Evolutionary conservation across 352 stramenopile genomes (phyloP).

Genomic region (Phytophthora ohioensis): DNA sequence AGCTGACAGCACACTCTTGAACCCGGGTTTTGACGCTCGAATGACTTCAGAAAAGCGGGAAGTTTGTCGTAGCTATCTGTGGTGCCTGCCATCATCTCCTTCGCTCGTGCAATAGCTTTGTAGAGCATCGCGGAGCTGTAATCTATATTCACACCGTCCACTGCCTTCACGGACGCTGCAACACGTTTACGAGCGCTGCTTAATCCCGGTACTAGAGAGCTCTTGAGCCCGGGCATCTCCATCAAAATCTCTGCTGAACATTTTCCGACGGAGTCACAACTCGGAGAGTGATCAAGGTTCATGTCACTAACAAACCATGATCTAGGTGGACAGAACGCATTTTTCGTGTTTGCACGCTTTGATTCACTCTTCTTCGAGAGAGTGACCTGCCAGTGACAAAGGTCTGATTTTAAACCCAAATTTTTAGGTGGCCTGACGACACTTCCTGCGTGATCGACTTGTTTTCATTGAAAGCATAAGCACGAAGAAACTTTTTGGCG

Average conservation of each 20-base stretch:
- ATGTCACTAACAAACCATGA: constrained; percentile 7
- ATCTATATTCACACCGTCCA: constrained; percentile 9
- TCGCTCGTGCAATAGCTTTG: not conserved
- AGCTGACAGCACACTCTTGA: constrained; percentile 5
- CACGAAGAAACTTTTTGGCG: not conserved
- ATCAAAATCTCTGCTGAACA: not conserved
- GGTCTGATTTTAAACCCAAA: not conserved
- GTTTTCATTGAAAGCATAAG: constrained; percentile 20
- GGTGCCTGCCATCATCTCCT: not conserved
- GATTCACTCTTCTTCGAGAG: not conserved
- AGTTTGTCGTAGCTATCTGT: constrained; percentile 8
- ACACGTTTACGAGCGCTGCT: constrained; percentile 5
- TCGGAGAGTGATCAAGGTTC: not conserved
- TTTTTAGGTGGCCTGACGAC: not conserved
- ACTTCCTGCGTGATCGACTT: constrained; percentile 13
- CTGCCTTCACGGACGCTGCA: not conserved
- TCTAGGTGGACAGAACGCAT: not conserved
- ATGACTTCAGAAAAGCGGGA: constrained; percentile 2
- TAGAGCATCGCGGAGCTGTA: constrained; percentile 3
- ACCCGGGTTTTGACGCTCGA: not conserved
- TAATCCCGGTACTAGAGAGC: constrained; percentile 1
- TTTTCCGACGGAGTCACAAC: not conserved
- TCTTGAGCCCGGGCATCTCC: constrained; percentile 5
- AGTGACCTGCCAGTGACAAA: constrained; percentile 10
- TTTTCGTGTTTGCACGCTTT: constrained; percentile 7